Percentiles rank a stretch among this genome's conserved stretches.
These are phyloP conservation scores for Rosellinia necatrix DNA, from an alignment of 2,329 filamentous ascomycete species.

Conservation along the genomic window DNA sequence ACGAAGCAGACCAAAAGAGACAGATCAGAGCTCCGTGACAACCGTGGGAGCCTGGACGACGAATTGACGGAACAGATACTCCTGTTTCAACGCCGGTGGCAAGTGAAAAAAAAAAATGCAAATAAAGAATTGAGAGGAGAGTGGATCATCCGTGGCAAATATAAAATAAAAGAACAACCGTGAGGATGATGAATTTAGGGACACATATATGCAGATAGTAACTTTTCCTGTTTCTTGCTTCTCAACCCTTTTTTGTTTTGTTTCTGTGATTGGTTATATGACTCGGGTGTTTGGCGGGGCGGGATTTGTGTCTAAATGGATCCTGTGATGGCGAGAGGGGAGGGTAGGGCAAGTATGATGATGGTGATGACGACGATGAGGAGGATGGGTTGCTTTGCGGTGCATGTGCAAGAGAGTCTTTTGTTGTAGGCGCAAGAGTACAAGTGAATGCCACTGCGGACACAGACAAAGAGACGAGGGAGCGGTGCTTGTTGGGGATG, in stretches of 20 bases:
- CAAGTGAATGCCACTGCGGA: constrained; percentile 58
- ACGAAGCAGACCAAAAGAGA: constrained; percentile 25
- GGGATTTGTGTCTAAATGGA: constrained; percentile 22
- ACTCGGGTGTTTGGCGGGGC: constrained; percentile 9
- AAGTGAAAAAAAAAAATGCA: constrained; percentile 36
- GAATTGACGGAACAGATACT: constrained; percentile 35
- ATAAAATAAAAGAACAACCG: constrained; percentile 23
- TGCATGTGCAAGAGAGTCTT: constrained; percentile 21
- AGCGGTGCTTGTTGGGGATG: constrained; percentile 18
- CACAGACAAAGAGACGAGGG: constrained; percentile 26
- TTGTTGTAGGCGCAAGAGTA: constrained; percentile 48
- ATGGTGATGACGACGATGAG: no score
- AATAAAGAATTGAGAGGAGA: constrained; percentile 34
- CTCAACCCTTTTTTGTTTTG: no score
- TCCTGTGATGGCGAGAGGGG: constrained; percentile 9
- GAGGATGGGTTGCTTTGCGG: constrained; percentile 28
- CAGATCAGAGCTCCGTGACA: constrained; percentile 25
- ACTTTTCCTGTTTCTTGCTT: not conserved
- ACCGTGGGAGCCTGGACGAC: constrained; percentile 36
- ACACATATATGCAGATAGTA: constrained; percentile 18
- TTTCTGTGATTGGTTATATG: constrained; percentile 26
- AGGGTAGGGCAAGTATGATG: no score
- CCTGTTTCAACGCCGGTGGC: constrained; percentile 35
- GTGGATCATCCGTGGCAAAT: constrained; percentile 26
- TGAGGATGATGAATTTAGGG: constrained; percentile 25